Evolutionary conservation across 495 filamentous ascomycete genomes (phyloP).

Genomic region (Aspergillus indologenus): DNA sequence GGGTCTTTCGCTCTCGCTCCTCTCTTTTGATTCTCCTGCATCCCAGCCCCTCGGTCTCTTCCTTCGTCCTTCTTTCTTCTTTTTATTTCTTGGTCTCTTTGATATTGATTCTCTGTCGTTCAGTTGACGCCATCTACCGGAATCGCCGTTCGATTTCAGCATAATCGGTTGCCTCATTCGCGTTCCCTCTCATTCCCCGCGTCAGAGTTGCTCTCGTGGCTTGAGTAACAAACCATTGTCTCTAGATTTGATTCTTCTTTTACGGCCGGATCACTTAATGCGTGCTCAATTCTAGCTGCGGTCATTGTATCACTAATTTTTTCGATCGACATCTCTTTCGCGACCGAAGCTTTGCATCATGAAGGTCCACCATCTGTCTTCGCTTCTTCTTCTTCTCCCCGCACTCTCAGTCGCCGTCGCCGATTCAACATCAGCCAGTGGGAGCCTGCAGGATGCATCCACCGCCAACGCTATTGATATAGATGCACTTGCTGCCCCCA

Average conservation of each 20-base stretch:
- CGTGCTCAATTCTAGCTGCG: neutral
- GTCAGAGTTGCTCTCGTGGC: slow-evolving; percentile 9
- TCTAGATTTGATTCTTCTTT: neutral
- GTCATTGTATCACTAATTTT: neutral
- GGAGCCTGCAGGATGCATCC: slow-evolving; percentile 16
- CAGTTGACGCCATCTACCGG: neutral
- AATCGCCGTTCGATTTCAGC: neutral
- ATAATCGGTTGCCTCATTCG: neutral
- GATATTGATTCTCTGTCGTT: neutral
- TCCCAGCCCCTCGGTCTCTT: neutral
- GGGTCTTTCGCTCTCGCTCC: neutral
- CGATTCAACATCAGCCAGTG: slow-evolving; percentile 17
- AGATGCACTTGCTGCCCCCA: slow-evolving; percentile 18
- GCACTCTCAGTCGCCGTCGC: slow-evolving; percentile 32
- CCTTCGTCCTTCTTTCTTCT: slow-evolving; percentile 2
- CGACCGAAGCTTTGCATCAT: slow-evolving; percentile 20
- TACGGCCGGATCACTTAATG: slow-evolving; percentile 1
- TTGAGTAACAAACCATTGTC: neutral
- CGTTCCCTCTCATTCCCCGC: neutral
- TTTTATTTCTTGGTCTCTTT: neutral
- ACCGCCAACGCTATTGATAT: slow-evolving; percentile 20
- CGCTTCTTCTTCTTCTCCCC: slow-evolving; percentile 37
- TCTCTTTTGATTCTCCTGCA: neutral
- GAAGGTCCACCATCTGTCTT: slow-evolving; percentile 31
- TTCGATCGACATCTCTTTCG: slow-evolving; percentile 16